Evolutionary conservation across 352 stramenopile species (phyloP).

Genomic region (Blastocystis sp.): DNA sequence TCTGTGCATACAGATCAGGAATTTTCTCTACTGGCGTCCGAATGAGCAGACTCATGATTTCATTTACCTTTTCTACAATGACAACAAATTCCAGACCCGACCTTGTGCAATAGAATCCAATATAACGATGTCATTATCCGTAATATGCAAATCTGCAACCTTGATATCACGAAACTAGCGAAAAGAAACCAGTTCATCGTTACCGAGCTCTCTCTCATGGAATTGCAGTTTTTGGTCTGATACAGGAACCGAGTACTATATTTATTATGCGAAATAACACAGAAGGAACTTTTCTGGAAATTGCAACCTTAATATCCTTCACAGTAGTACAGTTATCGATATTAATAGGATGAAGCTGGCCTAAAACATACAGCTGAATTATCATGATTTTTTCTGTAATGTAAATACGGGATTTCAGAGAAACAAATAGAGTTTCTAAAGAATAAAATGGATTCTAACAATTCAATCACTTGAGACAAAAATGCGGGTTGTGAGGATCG

Average conservation of each 20-base stretch:
- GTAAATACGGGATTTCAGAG: background rate
- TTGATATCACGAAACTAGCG: background rate
- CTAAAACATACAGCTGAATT: constrained; percentile 22
- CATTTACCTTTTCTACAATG: background rate
- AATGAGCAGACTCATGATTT: background rate
- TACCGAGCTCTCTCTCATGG: background rate
- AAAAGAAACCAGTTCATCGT: background rate
- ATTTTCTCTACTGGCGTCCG: background rate
- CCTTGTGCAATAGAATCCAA: background rate
- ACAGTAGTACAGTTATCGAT: background rate
- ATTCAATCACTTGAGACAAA: background rate
- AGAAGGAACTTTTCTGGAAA: background rate
- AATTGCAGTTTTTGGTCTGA: constrained; percentile 28
- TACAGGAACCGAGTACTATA: constrained; percentile 50
- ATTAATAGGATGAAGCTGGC: background rate
- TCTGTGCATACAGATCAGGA: background rate
- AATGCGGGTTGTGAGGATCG: constrained; percentile 60
- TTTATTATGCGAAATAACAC: background rate
- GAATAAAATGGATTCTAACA: background rate
- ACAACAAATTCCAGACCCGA: background rate
- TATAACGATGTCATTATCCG: background rate
- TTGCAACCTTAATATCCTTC: constrained; percentile 37
- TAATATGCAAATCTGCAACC: background rate
- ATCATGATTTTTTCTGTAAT: constrained; percentile 18
- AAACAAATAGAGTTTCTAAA: background rate